Conservation (phyloP, 352 stramenopile genomes). For the Globisporangium takayamanum region DNA sequence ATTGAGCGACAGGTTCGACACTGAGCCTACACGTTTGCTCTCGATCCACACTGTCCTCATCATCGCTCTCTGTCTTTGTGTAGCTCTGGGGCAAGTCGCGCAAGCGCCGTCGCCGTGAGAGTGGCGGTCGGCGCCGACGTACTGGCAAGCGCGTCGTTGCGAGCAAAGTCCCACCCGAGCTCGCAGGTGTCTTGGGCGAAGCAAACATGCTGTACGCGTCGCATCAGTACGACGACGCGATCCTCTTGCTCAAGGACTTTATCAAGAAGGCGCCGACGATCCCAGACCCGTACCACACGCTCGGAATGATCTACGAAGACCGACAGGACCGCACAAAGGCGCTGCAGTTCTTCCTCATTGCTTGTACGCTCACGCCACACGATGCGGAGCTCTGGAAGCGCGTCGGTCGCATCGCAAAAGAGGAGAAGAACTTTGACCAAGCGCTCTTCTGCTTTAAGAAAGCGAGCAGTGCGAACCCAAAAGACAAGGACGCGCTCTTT, state of each 20-base stretch:
- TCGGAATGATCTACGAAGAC: constrained; percentile 87
- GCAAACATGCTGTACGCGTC: constrained; percentile 86
- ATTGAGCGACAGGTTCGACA: constrained; percentile 57
- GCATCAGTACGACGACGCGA: constrained; percentile 79
- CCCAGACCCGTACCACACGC: constrained; percentile 80
- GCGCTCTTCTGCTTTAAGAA: constrained; percentile 85
- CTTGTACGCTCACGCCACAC: constrained; percentile 72
- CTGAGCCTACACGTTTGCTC: background rate
- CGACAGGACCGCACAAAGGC: constrained; percentile 73
- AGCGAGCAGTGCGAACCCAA: constrained; percentile 68
- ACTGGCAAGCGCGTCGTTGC: constrained; percentile 53
- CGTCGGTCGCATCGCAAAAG: constrained; percentile 77
- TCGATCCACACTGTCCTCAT: background rate
- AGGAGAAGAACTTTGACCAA: constrained; percentile 83
- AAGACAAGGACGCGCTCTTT: constrained; percentile 77
- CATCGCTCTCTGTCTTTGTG: background rate
- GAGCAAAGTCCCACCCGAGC: constrained; percentile 72
- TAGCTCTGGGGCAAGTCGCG: constrained; percentile 73
- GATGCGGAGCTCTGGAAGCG: constrained; percentile 84
- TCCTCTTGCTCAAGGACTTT: constrained; percentile 79
- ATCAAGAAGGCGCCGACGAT: constrained; percentile 87
- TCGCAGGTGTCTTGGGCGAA: constrained; percentile 72
- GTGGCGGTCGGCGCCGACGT: constrained; percentile 23
- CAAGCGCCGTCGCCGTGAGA: constrained; percentile 35
- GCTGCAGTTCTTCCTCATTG: constrained; percentile 83